phyloP scores from a whole-genome alignment of 75 land plant species.

The Pinus tabuliformis region DNA sequence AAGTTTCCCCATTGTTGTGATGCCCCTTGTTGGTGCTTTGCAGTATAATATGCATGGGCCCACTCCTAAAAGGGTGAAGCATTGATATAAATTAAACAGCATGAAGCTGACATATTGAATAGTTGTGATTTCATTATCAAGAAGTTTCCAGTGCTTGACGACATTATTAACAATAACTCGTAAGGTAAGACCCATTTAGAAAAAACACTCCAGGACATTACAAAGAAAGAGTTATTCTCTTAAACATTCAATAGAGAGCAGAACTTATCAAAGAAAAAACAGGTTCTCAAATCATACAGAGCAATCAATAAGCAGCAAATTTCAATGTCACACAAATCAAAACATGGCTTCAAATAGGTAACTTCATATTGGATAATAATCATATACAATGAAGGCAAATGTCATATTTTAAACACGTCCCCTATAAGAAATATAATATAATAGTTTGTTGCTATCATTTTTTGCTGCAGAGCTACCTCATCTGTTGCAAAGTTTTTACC shows the following conservation, averaged over 20 bases:
- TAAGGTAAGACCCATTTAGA: background rate
- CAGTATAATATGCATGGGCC: slow-evolving; percentile 85
- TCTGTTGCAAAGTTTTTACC: background rate
- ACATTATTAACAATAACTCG: background rate
- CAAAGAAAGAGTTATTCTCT: background rate
- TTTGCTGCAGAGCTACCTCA: background rate
- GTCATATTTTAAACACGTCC: background rate
- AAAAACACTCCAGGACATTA: background rate
- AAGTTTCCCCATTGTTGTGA: slow-evolving; percentile 99
- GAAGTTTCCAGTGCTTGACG: background rate
- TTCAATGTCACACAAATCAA: background rate
- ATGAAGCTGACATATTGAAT: background rate
- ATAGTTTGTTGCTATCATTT: background rate
- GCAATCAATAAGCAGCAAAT: background rate
- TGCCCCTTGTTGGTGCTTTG: slow-evolving; percentile 94
- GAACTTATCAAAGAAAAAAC: background rate
- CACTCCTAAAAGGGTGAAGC: slow-evolving; percentile 59
- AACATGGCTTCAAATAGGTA: background rate
- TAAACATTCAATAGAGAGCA: background rate
- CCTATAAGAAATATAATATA: background rate
- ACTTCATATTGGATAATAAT: background rate
- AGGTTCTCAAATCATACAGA: background rate
- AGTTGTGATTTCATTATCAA: background rate
- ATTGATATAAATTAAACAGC: background rate
- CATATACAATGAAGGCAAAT: background rate